Base-by-base conservation (phyloP, 257 asterid genomes). In the Solanum ossicruentum region DNA sequence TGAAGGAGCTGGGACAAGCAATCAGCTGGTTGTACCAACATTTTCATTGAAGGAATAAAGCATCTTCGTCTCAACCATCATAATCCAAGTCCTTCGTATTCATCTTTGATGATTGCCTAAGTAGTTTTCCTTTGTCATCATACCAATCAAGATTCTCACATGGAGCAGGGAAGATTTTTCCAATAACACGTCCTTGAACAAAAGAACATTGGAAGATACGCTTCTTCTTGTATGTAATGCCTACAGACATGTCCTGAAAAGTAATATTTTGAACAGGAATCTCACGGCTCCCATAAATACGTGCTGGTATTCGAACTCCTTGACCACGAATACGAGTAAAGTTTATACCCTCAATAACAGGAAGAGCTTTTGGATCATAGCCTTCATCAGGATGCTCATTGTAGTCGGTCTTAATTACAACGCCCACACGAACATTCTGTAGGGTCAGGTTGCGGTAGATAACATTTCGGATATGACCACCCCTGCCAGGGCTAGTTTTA, bases 151-250 rank as follows among this genome's bases (percentile, higher is more conserved):
- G 98, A 88, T 94, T 88, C 82, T 92, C 96, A 60, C 99, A 94
- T 10, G 99, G 99, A 57, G 90, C 23, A 12, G 98, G 99, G 87
- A 92, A 94, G 20, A 94, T 91, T 88, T 85, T 92, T 17, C 99
- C 99, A 28, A 93, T 88, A 72, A 88, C 98, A 56, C 95, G 97
- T 21, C 99, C 98, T 82, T 93, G 91, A 54, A 95, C 98, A 67
- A 84, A 93, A 55, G 98, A 91, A 78, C 99, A 95, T 91, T 94
- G 99, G 88, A 95, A 94, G 26, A 95, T 94, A 52, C 89, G 89
- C 86, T 95, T 95, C 89, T 95, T 95, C 93, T 95, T 95, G 92
- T 95, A 95, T 23, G 95, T 91, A 86, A 94, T 94, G 65, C 98
- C 98, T 6, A 95, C 95, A 23, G 89, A 58, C 97, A 94, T 92